These are phyloP conservation scores for Moesziomyces globuligerus DNA, from an alignment of 1,284 basidiomycete species.

Conservation along the genomic window DNA sequence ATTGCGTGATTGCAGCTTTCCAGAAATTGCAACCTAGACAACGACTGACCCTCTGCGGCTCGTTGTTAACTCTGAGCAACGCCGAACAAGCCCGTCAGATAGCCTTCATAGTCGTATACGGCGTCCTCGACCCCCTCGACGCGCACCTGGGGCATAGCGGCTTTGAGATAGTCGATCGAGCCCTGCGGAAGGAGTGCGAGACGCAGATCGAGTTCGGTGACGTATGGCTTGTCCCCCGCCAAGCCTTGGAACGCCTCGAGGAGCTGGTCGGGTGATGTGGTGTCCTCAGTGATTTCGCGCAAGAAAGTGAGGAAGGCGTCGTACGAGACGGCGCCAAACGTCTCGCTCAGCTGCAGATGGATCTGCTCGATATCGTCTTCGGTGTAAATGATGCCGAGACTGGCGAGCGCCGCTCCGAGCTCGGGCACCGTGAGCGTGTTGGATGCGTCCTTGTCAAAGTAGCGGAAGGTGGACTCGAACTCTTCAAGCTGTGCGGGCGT, in stretches of 20 bases:
- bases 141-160: constrained; percentile 54
- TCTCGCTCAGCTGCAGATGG: constrained; percentile 81
- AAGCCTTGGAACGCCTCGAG: constrained; percentile 92
- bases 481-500: constrained; percentile 96
- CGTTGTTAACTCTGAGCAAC: constrained; percentile 26
- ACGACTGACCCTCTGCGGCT: no score
- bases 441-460: constrained; percentile 92
- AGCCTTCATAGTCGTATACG: constrained; percentile 60
- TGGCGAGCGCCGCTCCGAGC: constrained; percentile 90
- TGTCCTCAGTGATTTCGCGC: constrained; percentile 89
- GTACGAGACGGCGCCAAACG: constrained; percentile 89
- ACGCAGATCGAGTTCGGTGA: constrained; percentile 91
- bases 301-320: constrained; percentile 94
- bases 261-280: constrained; percentile 89
- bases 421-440: constrained; percentile 87
- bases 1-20: no score
- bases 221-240: constrained; percentile 89
- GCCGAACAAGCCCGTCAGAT: constrained; percentile 47
- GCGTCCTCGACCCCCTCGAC: constrained; percentile 54
- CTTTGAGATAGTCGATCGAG: constrained; percentile 80
- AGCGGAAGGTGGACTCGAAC: constrained; percentile 95
- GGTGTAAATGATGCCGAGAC: constrained; percentile 88
- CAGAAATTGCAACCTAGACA: constrained; percentile 3
- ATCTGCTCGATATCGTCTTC: constrained; percentile 89
- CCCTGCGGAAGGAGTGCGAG: constrained; percentile 82